These are phyloP conservation scores for Diversispora epigaea DNA, from an alignment of 192 early-diverging fungal genomes.

Conservation along the genomic window DNA sequence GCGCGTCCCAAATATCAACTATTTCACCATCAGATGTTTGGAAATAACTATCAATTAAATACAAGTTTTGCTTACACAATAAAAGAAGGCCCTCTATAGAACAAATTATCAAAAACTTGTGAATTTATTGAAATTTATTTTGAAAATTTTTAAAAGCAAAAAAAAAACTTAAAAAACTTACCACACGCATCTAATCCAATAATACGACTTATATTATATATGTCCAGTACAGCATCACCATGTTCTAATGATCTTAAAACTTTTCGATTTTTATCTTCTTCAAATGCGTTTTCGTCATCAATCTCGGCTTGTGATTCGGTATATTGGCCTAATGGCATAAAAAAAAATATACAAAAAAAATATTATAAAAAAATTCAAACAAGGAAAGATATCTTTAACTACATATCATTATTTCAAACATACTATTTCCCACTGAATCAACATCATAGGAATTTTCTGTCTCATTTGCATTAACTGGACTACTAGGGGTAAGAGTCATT, in stretches of 20 bases:
- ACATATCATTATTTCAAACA: not conserved
- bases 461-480: not conserved
- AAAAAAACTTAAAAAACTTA: constrained; percentile 30
- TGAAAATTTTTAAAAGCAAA: too few relatives aligned
- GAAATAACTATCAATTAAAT: constrained; percentile 72
- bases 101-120: too few relatives aligned
- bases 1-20: constrained; percentile 72
- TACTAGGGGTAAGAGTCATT: constrained; percentile 26
- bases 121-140: too few relatives aligned
- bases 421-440: constrained; percentile 16
- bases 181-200: constrained; percentile 67
- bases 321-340: constrained; percentile 1
- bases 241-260: constrained; percentile 66
- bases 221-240: constrained; percentile 69
- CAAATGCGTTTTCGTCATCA: constrained; percentile 49
- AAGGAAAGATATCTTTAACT: not conserved
- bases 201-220: constrained; percentile 67
- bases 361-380: constrained; percentile 1
- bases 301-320: constrained; percentile 38
- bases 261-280: constrained; percentile 72
- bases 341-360: not conserved
- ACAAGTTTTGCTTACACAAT: constrained; percentile 69
- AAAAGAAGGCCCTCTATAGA: constrained; percentile 66
- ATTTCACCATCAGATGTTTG: constrained; percentile 62
- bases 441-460: not conserved